phyloP scores from a whole-genome alignment of 2,329 filamentous ascomycete genomes.

The Chaetomium globosum region DNA sequence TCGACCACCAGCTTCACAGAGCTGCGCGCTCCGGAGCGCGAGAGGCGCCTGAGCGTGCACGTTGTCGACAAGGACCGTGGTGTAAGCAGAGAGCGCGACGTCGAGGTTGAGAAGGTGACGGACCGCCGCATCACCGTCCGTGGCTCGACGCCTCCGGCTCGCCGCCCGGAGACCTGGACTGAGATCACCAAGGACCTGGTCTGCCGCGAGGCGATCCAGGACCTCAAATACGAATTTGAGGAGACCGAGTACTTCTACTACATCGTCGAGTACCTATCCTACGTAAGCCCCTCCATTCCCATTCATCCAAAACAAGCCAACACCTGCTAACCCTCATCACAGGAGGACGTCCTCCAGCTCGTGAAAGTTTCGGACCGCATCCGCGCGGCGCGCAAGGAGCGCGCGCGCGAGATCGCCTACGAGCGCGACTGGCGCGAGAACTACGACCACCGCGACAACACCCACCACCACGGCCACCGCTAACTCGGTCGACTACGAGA shows the following conservation, averaged over 20 bases:
- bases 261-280: conserved; percentile 84
- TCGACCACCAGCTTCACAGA: conserved; percentile 36
- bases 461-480: conserved; percentile 39
- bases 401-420: conserved; percentile 58
- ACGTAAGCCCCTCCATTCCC: too few species aligned
- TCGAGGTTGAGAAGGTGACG: conserved; percentile 55
- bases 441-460: conserved; percentile 44
- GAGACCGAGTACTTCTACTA: conserved; percentile 91
- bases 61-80: conserved; percentile 36
- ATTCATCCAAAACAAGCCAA: conserved; percentile 44
- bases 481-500: conserved; percentile 52
- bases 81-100: conserved; percentile 41
- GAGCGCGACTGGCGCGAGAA: conserved; percentile 61
- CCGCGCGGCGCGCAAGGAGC: conserved; percentile 61
- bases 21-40: conserved; percentile 29
- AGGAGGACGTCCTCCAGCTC: conserved; percentile 86
- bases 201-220: conserved; percentile 80
- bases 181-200: conserved; percentile 96
- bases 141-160: conserved; percentile 45
- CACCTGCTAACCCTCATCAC: conserved; percentile 16
- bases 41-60: conserved; percentile 38
- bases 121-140: conserved; percentile 53
- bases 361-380: conserved; percentile 84
- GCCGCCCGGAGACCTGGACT: conserved; percentile 79
- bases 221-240: conserved; percentile 83